Percentiles rank a stretch among this genome's conserved stretches.
Conservation (phyloP, 345 rosid genomes). For the Moricandia arvensis region DNA sequence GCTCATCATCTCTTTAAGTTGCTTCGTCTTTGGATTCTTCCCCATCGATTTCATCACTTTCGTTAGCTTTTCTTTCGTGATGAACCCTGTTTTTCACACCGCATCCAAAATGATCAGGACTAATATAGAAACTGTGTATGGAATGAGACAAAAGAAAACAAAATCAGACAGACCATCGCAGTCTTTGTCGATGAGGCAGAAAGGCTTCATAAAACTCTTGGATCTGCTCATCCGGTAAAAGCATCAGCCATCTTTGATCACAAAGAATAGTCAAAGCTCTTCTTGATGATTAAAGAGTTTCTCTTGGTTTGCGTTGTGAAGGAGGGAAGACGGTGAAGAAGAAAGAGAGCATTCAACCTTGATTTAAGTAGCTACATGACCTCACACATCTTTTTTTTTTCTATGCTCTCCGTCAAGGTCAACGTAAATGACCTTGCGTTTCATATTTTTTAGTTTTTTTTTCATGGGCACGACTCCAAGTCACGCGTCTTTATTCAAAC, state of each 20-base stretch:
- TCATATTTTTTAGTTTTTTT: background rate
- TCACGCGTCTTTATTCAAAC: conserved; percentile 40
- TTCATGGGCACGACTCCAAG: background rate
- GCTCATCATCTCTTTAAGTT: conserved; percentile 36
- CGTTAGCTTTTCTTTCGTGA: conserved; percentile 32
- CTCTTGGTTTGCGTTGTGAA: conserved; percentile 3
- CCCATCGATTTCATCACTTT: conserved; percentile 41
- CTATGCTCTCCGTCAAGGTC: conserved; percentile 38
- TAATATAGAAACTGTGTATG: background rate
- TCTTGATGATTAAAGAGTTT: conserved; percentile 7
- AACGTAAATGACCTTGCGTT: conserved; percentile 24
- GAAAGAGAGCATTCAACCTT: background rate
- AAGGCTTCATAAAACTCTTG: conserved; percentile 40
- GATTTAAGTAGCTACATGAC: conserved; percentile 13
- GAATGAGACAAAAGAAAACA: background rate
- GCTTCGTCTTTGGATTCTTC: conserved; percentile 34
- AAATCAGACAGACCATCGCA: conserved; percentile 28
- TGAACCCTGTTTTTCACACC: conserved; percentile 13
- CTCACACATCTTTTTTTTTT: background rate
- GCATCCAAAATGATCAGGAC: background rate
- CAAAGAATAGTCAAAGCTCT: conserved; percentile 18
- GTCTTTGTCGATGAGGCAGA: conserved; percentile 40
- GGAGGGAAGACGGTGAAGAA: background rate
- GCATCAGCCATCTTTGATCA: conserved; percentile 32
- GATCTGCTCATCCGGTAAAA: conserved; percentile 37